Base-by-base conservation (phyloP, 768 basidiomycete species). In the Gymnopilus dilepis region DNA sequence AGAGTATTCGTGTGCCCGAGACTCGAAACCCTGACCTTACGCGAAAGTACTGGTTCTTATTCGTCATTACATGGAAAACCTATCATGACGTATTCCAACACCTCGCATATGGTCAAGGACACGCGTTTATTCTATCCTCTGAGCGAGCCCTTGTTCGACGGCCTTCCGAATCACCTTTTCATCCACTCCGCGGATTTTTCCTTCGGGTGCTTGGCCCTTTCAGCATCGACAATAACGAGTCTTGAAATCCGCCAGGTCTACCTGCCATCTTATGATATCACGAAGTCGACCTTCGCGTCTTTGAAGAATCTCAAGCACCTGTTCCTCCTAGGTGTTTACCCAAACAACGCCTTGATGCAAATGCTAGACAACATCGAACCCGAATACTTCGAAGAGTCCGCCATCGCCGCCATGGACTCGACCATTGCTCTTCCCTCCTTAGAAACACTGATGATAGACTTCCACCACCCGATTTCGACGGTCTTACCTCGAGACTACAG, bases 1-100 rank as follows among this genome's bases (percentile, higher is more conserved):
- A 68, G 65, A 21, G 38, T 67, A 17, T 74, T 77, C 55, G 58
- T 64, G 5, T 70, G 64, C 45, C 74, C 76, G 0, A 71, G 69
- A 22, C 53, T 75, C n/a, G 58, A 69, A 21, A 56, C 65, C 6
- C 60, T 77, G 30, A 56, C 58, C 3, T 33, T 76, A 7, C 69
- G 64, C 28, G 73, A 73, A 41, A 65, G 62, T 47, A 58, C 61
- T 13, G 52, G 53, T n/a, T 17, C 47, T n/a, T 60, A 59, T 4
- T 21, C 59, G 21, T 37, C 51, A 9, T 38, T 60, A 48, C 57
- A 59, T 2, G 22, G 63, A n/a, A 57, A 62, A 13, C 65, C 69
- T 6, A 68, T 75, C 52, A 67, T 76, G 56, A 59, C 52, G 24
- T 75, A 72, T 51, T 57, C 64, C 19, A 42, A 59, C 24, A 5